phyloP scores from a whole-genome alignment of 2,329 filamentous ascomycete genomes.

The Monascus ruber region DNA sequence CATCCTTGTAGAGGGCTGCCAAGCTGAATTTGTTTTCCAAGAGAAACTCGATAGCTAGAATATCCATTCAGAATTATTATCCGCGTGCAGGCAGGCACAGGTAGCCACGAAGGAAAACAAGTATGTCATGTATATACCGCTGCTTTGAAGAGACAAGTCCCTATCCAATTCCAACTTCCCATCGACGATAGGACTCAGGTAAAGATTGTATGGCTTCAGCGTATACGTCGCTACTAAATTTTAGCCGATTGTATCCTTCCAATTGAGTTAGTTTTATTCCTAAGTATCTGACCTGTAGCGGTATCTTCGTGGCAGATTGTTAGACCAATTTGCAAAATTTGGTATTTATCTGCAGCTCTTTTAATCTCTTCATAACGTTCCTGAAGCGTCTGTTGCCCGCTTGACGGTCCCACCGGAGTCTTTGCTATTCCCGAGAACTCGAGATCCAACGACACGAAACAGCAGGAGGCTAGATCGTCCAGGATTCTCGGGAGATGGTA shows the following conservation, averaged over 20 bases:
- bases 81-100: not conserved
- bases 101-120: too few species aligned
- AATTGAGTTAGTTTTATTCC: not conserved
- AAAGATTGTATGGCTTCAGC: slow-evolving; percentile 54
- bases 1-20: slow-evolving; percentile 42
- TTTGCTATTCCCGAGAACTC: slow-evolving; percentile 54
- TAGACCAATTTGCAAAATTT: slow-evolving; percentile 55
- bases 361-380: slow-evolving; percentile 51
- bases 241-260: slow-evolving; percentile 2
- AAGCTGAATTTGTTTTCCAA: slow-evolving; percentile 48
- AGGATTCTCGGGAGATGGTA: slow-evolving; percentile 45
- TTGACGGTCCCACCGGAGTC: slow-evolving; percentile 24
- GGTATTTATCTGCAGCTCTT: slow-evolving; percentile 49
- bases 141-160: slow-evolving; percentile 47
- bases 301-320: slow-evolving; percentile 51
- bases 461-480: slow-evolving; percentile 45
- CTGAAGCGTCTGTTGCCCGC: slow-evolving; percentile 42
- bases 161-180: slow-evolving; percentile 47
- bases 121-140: slow-evolving; percentile 23
- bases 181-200: slow-evolving; percentile 46
- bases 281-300: slow-evolving; percentile 31
- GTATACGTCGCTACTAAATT: slow-evolving; percentile 38
- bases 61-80: not conserved
- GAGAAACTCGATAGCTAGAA: slow-evolving; percentile 48
- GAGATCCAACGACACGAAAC: slow-evolving; percentile 54